Evolutionary conservation across 2,329 filamentous ascomycete genomes (phyloP), one percentile per base, ranked within the genome.

Genomic region (Ophiostoma perfectum): DNA sequence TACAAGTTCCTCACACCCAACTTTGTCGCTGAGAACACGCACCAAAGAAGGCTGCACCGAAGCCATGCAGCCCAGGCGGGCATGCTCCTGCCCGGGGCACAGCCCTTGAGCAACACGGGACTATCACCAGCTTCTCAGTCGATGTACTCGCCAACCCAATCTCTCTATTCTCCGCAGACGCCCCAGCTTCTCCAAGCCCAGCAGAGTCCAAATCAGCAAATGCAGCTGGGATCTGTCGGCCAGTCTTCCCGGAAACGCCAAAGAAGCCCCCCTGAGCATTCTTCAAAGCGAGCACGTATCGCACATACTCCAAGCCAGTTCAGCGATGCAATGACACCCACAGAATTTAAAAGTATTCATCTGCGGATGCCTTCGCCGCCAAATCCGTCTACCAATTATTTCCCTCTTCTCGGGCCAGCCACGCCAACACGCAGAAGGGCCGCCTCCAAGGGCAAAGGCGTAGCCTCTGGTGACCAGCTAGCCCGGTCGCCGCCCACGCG

Each of bases 371-470:
- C 66, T 12, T 60, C 66, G 9, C 68, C 63, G 6, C 68, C 68
- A 14, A 66, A 69, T 44, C 66, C 68, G 11, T 66, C 55, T 3
- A 64, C 66, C 63, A 63, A 66, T 16, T 69, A 63, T 11, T 63
- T 69, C 8, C 68, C 68, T 5, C 66, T 69, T 16, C 63, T 69
- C 9, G 18, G 55, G n/a, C 68, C 68, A 12, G 66, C 60, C 5
- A 39, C 68, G 5, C 38, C 65, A 4, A 64, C 47, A 39, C 68
- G 14, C 1, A 64, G 11, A 41, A 5, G 55, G 12, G 16, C 8
- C 2, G 14, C 38, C 18, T 11, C 18, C 4, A 55, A n/a, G 18
- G 44, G 55, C 5, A 55, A 36, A 39, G 8, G 18, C 14, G 52
- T 41, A 3, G 45, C 58, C 7, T 47, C 38, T 2, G 27, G 39